Evolutionary conservation across 2,329 filamentous ascomycete genomes (phyloP).

Genomic region (Beauveria brongniartii): DNA sequence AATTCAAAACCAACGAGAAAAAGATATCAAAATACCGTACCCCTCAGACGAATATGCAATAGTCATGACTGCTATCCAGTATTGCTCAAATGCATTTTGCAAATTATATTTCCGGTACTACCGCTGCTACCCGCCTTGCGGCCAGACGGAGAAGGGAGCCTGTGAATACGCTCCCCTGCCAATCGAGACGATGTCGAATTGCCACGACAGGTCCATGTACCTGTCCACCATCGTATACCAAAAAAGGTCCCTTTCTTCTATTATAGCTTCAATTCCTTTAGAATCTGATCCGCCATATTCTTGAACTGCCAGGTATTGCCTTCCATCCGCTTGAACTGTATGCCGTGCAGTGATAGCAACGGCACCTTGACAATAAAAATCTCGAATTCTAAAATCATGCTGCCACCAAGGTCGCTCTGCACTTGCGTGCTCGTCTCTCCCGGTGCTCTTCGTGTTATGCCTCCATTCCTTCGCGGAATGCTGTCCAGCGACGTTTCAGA

Average conservation of each 20-base stretch:
- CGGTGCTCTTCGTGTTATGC: conserved; percentile 50
- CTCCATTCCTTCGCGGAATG: conserved; percentile 45
- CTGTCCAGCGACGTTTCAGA: conserved; percentile 82
- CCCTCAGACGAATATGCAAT: neutral
- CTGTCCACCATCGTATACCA: conserved; percentile 1
- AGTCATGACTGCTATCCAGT: conserved; percentile 5
- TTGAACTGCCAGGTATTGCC: conserved; percentile 99
- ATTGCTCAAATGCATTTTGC: conserved; percentile 8
- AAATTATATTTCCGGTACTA: conserved; percentile 3
- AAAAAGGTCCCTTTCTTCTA: neutral
- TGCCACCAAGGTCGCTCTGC: conserved; percentile 78
- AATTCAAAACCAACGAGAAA: neutral
- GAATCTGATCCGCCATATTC: conserved; percentile 93
- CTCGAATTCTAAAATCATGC: conserved; percentile 81
- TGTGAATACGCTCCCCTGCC: neutral
- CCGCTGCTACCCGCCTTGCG: neutral
- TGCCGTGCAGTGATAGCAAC: conserved; percentile 82
- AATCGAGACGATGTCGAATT: neutral
- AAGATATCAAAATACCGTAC: neutral
- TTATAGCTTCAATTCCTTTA: conserved; percentile 75
- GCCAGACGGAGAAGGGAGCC: neutral
- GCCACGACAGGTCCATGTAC: neutral
- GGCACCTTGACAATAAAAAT: conserved; percentile 98
- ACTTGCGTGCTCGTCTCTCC: conserved; percentile 91
- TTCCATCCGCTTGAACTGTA: conserved; percentile 95